Conservation (phyloP, 345 rosid genomes). For the Iberis pinnata region DNA sequence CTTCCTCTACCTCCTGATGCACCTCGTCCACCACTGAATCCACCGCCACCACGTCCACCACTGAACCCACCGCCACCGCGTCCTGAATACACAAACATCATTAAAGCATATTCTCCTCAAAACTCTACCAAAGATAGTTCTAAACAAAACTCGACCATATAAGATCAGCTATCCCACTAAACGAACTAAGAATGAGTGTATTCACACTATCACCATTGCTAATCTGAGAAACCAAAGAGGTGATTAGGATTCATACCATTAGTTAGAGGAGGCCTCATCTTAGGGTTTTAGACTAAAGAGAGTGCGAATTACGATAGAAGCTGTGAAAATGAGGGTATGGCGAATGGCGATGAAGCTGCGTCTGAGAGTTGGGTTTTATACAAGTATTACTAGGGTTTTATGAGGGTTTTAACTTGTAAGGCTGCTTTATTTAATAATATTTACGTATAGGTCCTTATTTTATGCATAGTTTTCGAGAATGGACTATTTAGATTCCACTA, state of each 20-base stretch:
- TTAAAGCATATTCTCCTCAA: neutral
- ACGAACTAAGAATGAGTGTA: neutral
- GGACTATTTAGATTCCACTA: neutral
- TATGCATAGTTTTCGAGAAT: neutral
- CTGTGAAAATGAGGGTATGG: neutral
- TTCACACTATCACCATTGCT: neutral
- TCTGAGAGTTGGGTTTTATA: constrained; percentile 14
- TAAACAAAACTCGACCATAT: neutral
- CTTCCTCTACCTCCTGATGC: constrained; percentile 36
- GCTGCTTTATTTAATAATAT: neutral
- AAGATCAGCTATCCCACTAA: constrained; percentile 3
- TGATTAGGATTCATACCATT: constrained; percentile 26
- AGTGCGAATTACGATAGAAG: neutral
- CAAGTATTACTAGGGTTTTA: constrained; percentile 28
- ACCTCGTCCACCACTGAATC: constrained; percentile 24
- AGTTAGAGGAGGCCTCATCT: constrained; percentile 35
- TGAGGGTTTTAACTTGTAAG: constrained; percentile 10
- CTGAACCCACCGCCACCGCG: constrained; percentile 28
- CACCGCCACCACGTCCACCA: constrained; percentile 28
- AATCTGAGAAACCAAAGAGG: neutral
- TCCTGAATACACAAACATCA: constrained; percentile 19
- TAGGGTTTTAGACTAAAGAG: neutral
- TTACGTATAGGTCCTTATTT: constrained; percentile 5
- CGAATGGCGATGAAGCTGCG: neutral
- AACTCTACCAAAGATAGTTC: neutral